Evolutionary conservation across 208 protist species (phyloP).

Genomic region (Balamuthia mandrillaris): DNA sequence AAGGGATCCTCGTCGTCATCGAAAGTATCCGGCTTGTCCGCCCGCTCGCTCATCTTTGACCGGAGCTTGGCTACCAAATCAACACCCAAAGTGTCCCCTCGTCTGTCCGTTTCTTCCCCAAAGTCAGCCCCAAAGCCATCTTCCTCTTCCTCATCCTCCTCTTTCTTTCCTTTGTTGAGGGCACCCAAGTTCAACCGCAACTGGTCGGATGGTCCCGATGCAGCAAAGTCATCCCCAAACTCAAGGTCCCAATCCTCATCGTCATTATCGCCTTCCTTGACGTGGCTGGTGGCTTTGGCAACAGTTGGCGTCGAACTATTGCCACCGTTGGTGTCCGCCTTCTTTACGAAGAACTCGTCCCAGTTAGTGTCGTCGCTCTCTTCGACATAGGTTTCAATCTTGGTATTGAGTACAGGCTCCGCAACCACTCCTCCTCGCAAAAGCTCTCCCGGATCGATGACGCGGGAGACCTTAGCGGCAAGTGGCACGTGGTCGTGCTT

Average conservation of each 20-base stretch:
- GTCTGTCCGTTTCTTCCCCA: not conserved
- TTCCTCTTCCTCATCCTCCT: not conserved
- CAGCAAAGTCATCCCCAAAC: not conserved
- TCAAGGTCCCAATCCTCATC: conserved; percentile 29
- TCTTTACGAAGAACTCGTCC: not conserved
- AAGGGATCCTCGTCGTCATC: conserved; percentile 42
- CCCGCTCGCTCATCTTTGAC: not conserved
- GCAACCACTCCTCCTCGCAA: too few species aligned
- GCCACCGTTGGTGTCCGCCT: not conserved
- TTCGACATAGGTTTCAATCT: not conserved
- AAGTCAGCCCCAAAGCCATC: not conserved
- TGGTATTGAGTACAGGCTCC: too few species aligned
- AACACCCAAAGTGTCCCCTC: too few species aligned
- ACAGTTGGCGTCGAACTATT: not conserved
- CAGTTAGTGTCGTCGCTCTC: not conserved
- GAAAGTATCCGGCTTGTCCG: not conserved
- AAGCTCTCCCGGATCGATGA: too few species aligned
- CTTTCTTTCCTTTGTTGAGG: not conserved
- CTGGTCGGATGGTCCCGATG: not conserved
- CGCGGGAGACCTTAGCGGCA: too few species aligned
- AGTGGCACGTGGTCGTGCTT: too few species aligned
- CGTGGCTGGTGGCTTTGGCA: not conserved
- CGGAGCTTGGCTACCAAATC: too few species aligned
- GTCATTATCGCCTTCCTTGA: conserved; percentile 13
- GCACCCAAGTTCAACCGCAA: not conserved